Evolutionary conservation across 1,284 basidiomycete genomes (phyloP), one percentile per base, ranked within the genome.

Genomic region (Ceratorhiza oryzae-sativae): DNA sequence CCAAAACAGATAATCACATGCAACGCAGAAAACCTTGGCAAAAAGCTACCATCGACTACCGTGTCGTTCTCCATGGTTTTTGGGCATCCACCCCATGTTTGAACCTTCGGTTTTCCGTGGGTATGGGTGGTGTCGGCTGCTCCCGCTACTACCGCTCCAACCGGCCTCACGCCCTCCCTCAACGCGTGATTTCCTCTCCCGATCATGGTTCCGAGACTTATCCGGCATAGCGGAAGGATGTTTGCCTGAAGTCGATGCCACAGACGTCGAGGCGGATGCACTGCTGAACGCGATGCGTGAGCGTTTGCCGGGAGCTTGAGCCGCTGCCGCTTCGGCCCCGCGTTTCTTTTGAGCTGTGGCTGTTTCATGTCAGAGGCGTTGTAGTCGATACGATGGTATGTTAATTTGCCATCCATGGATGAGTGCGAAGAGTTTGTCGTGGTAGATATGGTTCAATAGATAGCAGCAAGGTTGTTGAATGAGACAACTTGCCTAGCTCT

Each of bases 261-360:
- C 49, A 15, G 20, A 27, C 13, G 49, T 12, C 27, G 65, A 30
- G 30, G 34, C 27, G 9, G 73, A 74, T 0, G 78, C 76, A 18
- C 73, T 74, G 0, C 83, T 80, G 75, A 89, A 91, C n/a, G 85
- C 84, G 63, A 91, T 90, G 36, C 85, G 84, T 15, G 80, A 81
- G 36, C 89, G 83, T 76, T 86, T 87, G 20, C 83, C 84, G 0
- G 83, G 76, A 12, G 82, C 80, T 76, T 88, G 86, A 0, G 81
- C 77, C 0, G 83, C 80, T 36, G 84, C 78, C 67, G 86, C 83
- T 67, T 86, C 84, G 73, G 90, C 88, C 32, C 85, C 85, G 65
- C 86, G 85, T 36, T 82, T 77, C 75, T 87, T 89, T 78, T 92
- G 90, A 30, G 80, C 73, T 56, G 80, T 80, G 27, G 83, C 82